phyloP scores from a whole-genome alignment of 345 rosid species.

The Schrenkiella parvula region DNA sequence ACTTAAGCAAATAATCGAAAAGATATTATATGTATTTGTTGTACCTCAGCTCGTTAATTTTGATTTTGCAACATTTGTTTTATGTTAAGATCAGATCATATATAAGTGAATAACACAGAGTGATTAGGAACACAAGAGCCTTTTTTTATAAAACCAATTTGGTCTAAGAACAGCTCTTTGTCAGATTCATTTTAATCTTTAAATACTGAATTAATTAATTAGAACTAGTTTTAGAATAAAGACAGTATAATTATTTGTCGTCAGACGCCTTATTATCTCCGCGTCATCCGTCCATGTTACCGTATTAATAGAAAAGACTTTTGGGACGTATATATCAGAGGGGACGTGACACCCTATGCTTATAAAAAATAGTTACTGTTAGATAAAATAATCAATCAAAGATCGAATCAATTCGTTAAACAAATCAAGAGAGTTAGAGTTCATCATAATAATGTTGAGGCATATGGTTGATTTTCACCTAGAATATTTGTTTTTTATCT shows the following conservation, averaged over 20 bases:
- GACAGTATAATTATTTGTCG: neutral
- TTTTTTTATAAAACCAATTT: too few relatives aligned
- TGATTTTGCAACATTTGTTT: neutral
- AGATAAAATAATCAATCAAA: too few relatives aligned
- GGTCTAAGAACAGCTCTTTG: too few relatives aligned
- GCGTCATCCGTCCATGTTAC: neutral
- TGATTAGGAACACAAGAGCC: neutral
- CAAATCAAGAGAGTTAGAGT: too few relatives aligned
- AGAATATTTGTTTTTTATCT: neutral
- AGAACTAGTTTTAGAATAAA: neutral
- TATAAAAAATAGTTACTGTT: too few relatives aligned
- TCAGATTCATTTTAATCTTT: too few relatives aligned
- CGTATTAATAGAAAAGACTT: neutral
- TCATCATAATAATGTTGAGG: neutral
- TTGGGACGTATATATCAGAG: neutral
- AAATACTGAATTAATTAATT: neutral
- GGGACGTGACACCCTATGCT: too few relatives aligned
- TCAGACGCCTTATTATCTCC: neutral
- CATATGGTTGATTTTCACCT: neutral
- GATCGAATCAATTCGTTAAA: too few relatives aligned
- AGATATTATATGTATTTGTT: neutral
- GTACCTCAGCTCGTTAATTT: neutral
- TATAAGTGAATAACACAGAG: neutral
- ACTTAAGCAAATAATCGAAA: neutral
- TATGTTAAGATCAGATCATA: neutral